These are phyloP conservation scores for Petunia axillaris DNA, from an alignment of 257 asterid species.

Conservation along the genomic window DNA sequence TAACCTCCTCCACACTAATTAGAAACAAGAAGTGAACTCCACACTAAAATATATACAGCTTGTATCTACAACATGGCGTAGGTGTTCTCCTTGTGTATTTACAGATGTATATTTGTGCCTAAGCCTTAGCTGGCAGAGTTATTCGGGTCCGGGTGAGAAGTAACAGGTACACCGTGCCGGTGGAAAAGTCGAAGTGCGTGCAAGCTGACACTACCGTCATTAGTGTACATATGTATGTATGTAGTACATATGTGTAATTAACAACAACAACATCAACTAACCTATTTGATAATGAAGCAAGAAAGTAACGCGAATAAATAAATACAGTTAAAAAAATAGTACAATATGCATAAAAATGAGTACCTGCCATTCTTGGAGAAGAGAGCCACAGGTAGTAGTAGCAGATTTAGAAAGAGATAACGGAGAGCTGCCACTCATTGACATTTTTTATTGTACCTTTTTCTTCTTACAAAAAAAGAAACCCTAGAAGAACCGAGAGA, in stretches of 20 bases:
- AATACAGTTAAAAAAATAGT: neutral
- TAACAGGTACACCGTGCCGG: too few species aligned
- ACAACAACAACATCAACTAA: neutral
- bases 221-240: neutral
- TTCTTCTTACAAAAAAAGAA: neutral
- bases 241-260: neutral
- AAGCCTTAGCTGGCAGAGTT: too few species aligned
- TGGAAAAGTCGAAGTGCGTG: too few species aligned
- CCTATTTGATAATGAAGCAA: neutral
- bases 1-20: neutral
- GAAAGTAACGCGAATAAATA: neutral
- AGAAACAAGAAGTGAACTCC: neutral
- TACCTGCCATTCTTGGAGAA: constrained; percentile 72
- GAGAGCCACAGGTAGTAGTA: constrained; percentile 68
- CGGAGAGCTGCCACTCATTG: constrained; percentile 46
- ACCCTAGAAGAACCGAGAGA: constrained; percentile 9
- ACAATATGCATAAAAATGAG: neutral
- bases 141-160: too few species aligned
- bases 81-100: neutral
- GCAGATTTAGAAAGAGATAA: constrained; percentile 61
- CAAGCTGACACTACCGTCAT: too few species aligned
- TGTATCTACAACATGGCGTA: too few species aligned
- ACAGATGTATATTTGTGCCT: too few species aligned
- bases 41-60: too few species aligned
- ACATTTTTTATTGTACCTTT: neutral